Conservation (phyloP, 768 basidiomycete species). For the Galerina sulciceps region DNA sequence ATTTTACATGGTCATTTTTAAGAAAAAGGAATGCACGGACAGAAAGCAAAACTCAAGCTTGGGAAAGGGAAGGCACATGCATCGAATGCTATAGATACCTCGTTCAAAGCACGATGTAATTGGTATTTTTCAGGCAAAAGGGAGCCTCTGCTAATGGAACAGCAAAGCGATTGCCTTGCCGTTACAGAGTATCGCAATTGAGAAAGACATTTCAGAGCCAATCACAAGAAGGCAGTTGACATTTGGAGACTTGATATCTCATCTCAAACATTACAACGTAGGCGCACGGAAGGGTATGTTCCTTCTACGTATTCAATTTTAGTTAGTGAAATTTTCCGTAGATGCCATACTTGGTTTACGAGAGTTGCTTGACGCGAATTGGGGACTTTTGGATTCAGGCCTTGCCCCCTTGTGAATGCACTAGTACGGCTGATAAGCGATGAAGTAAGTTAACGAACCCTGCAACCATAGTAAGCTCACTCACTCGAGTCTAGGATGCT, state of each 20-base stretch:
- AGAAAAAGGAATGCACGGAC: constrained; percentile 15
- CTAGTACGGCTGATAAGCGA: constrained; percentile 79
- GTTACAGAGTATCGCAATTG: constrained; percentile 71
- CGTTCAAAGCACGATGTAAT: constrained; percentile 93
- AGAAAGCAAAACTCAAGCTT: constrained; percentile 97
- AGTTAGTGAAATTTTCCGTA: constrained; percentile 25
- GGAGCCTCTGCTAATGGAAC: constrained; percentile 15
- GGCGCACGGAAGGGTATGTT: constrained; percentile 71
- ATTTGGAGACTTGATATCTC: constrained; percentile 74
- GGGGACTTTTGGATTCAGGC: constrained; percentile 53
- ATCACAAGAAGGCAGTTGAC: constrained; percentile 78
- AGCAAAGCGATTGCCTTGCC: constrained; percentile 87
- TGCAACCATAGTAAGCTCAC: background rate
- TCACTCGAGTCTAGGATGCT: constrained; percentile 62
- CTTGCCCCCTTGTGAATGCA: constrained; percentile 61
- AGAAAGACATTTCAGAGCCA: constrained; percentile 61
- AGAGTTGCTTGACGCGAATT: constrained; percentile 71
- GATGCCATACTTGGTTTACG: constrained; percentile 77
- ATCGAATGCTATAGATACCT: constrained; percentile 90
- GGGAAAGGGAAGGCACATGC: constrained; percentile 90
- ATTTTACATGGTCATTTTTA: background rate
- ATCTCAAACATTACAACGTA: constrained; percentile 84
- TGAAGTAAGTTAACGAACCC: constrained; percentile 56
- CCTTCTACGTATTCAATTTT: background rate
- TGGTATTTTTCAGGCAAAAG: constrained; percentile 12